Conservation (phyloP, 2,329 filamentous ascomycete genomes). For the Stenocarpella maydis region DNA sequence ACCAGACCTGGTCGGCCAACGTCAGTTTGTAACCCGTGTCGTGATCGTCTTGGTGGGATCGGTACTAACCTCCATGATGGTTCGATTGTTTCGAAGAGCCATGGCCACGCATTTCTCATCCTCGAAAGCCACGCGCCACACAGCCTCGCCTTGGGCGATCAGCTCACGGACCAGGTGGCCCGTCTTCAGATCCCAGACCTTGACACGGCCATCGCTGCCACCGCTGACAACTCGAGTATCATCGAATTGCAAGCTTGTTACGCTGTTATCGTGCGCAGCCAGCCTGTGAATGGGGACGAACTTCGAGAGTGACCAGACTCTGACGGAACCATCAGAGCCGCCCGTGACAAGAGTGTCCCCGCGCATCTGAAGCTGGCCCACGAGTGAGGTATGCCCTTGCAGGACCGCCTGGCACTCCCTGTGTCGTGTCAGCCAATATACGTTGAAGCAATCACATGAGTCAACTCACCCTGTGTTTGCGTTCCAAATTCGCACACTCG, state of each 20-base stretch:
- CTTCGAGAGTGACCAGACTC: conserved; percentile 92
- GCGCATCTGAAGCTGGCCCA: conserved; percentile 95
- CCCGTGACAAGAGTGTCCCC: conserved; percentile 95
- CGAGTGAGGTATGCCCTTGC: conserved; percentile 95
- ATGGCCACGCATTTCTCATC: conserved; percentile 98
- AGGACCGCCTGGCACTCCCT: conserved; percentile 87
- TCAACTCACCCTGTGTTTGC: conserved; percentile 78
- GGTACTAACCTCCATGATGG: conserved; percentile 91
- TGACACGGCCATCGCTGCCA: conserved; percentile 95
- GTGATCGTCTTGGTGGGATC: not conserved
- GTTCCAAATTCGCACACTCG: conserved; percentile 97
- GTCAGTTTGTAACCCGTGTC: conserved; percentile 41
- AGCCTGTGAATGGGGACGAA: conserved; percentile 93
- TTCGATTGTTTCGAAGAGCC: conserved; percentile 83
- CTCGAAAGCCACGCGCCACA: conserved; percentile 98
- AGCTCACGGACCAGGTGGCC: conserved; percentile 91
- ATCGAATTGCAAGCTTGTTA: conserved; percentile 97
- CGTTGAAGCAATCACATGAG: conserved; percentile 22
- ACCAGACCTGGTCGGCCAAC: conserved; percentile 76
- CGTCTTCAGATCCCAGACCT: conserved; percentile 96
- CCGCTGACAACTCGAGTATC: conserved; percentile 95
- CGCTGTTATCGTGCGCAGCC: conserved; percentile 97
- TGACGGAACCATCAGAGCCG: conserved; percentile 92
- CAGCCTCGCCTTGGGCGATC: conserved; percentile 89
- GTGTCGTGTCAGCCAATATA: conserved; percentile 44